These are phyloP conservation scores for Patellifolia procumbens DNA, from an alignment of 179 eudicot genomes.

Conservation along the genomic window DNA sequence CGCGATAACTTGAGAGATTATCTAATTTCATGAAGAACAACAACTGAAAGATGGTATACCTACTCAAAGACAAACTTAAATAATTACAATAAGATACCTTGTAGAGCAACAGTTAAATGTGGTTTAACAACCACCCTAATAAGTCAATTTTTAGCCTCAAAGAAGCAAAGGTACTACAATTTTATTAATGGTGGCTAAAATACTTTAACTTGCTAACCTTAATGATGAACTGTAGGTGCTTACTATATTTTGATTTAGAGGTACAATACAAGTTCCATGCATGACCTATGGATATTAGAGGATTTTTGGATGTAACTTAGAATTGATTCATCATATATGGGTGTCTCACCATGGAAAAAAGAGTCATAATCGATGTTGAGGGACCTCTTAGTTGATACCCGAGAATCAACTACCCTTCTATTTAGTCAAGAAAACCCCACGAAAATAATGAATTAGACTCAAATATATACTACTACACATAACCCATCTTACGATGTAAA, in stretches of 20 bases:
- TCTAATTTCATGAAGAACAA: background rate
- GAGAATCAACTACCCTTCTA: background rate
- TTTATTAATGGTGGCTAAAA: background rate
- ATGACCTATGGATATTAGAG: background rate
- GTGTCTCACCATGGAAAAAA: background rate
- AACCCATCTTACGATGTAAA: too few species aligned
- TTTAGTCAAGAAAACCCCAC: background rate
- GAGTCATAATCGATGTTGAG: background rate
- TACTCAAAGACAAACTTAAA: conserved; percentile 13
- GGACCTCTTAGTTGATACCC: background rate
- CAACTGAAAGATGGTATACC: conserved; percentile 11
- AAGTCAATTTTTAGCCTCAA: conserved; percentile 14
- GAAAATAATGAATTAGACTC: too few species aligned
- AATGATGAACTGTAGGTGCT: too few species aligned
- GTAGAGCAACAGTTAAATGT: background rate
- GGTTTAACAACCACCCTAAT: conserved; percentile 26
- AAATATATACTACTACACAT: too few species aligned
- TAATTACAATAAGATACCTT: conserved; percentile 1
- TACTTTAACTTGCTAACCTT: background rate
- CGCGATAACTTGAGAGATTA: background rate
- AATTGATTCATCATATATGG: background rate
- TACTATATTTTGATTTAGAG: too few species aligned
- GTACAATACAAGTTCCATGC: background rate
- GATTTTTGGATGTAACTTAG: background rate
- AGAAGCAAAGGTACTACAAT: background rate